phyloP scores from a whole-genome alignment of 805 yeast genomes.

The Wickerhamiella slavikovae region DNA sequence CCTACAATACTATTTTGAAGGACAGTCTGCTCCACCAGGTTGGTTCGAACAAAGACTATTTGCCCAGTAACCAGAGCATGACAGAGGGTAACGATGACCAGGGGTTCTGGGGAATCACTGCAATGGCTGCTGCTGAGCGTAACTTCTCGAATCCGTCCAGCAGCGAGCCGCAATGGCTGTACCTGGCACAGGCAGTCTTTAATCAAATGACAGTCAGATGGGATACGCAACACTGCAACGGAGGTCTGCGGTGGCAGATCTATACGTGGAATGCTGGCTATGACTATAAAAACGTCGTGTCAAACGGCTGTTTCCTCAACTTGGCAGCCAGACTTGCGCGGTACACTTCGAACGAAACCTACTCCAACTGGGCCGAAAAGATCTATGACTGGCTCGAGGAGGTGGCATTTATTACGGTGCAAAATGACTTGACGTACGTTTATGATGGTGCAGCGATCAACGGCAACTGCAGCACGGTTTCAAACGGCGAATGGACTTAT shows the following conservation, averaged over 20 bases:
- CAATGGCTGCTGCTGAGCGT: constrained; percentile 65
- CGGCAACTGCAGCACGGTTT: constrained; percentile 27
- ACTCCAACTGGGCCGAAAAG: constrained; percentile 50
- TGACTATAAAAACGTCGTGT: constrained; percentile 67
- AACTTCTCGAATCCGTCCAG: constrained; percentile 54
- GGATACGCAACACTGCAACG: constrained; percentile 43
- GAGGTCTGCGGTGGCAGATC: constrained; percentile 86
- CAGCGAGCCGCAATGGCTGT: constrained; percentile 49
- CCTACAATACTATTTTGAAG: constrained; percentile 35
- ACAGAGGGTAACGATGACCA: constrained; percentile 91
- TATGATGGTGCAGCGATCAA: constrained; percentile 48
- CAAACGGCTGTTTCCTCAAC: constrained; percentile 69
- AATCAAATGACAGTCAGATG: constrained; percentile 68
- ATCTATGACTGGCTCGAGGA: constrained; percentile 60
- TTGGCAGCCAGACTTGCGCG: constrained; percentile 69
- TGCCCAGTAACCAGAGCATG: constrained; percentile 62
- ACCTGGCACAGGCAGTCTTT: constrained; percentile 65
- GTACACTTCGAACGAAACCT: constrained; percentile 49
- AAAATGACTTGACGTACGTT: constrained; percentile 23
- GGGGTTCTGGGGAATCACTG: constrained; percentile 82
- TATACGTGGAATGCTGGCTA: constrained; percentile 78
- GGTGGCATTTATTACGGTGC: constrained; percentile 25
- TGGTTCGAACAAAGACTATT: constrained; percentile 42
- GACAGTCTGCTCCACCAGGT: constrained; percentile 46
- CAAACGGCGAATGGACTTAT: constrained; percentile 49